phyloP scores from a whole-genome alignment of 805 yeast genomes.

The Nadsonia fulvescens region DNA sequence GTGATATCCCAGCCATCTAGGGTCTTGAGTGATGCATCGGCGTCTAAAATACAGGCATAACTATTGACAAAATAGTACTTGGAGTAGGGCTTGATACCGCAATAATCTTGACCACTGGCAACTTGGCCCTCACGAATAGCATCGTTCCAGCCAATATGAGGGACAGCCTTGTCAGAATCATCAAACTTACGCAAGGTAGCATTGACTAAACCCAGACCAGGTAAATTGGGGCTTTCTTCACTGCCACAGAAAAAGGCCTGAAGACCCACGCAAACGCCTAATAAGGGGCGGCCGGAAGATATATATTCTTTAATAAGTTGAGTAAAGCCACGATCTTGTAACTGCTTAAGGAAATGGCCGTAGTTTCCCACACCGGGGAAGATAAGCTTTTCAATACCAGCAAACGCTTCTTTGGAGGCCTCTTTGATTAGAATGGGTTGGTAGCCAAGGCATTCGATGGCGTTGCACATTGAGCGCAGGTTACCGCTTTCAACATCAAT shows the following conservation, averaged over 20 bases:
- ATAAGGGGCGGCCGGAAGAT: slow-evolving; percentile 60
- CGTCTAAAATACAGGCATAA: slow-evolving; percentile 44
- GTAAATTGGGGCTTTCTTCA: slow-evolving; percentile 46
- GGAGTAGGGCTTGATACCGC: slow-evolving; percentile 43
- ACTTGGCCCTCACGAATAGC: slow-evolving; percentile 8
- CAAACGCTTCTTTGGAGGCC: slow-evolving; percentile 28
- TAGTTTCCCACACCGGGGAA: slow-evolving; percentile 96
- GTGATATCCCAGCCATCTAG: slow-evolving; percentile 53
- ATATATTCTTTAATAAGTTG: slow-evolving; percentile 52
- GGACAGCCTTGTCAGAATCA: slow-evolving; percentile 57
- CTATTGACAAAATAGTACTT: slow-evolving; percentile 94
- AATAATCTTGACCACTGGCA: slow-evolving; percentile 22
- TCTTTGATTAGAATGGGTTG: slow-evolving; percentile 40
- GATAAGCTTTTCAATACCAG: slow-evolving; percentile 28
- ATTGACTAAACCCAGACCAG: slow-evolving; percentile 44
- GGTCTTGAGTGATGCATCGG: slow-evolving; percentile 17
- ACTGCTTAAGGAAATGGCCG: slow-evolving; percentile 75
- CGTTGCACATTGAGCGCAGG: slow-evolving; percentile 73
- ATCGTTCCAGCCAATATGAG: slow-evolving; percentile 92
- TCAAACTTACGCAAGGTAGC: slow-evolving; percentile 44
- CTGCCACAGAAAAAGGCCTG: slow-evolving; percentile 68
- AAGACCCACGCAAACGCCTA: slow-evolving; percentile 97
- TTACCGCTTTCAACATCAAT: slow-evolving; percentile 93
- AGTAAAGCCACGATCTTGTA: slow-evolving; percentile 42
- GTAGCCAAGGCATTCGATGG: slow-evolving; percentile 64